Conservation (phyloP, 768 basidiomycete species). For the Cystofilobasidium ferigula region DNA sequence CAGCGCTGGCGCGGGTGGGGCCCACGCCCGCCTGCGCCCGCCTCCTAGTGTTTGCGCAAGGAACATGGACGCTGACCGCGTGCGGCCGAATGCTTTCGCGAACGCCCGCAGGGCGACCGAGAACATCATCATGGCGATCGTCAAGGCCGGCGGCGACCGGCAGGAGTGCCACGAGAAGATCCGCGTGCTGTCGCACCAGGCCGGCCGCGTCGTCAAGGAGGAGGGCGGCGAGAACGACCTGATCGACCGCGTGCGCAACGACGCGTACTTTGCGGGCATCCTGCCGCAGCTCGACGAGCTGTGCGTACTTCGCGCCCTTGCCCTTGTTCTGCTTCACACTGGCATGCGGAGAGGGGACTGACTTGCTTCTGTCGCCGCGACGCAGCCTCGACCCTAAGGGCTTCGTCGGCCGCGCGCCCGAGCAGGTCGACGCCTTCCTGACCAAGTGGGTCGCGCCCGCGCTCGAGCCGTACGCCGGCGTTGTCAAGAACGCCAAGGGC, state of each 20-base stretch:
- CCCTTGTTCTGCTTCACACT: background rate
- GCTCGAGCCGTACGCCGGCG: slow-evolving; percentile 43
- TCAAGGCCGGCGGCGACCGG: slow-evolving; percentile 77
- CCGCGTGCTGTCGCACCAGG: slow-evolving; percentile 86
- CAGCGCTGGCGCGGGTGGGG: too few relatives aligned
- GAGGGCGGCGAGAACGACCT: slow-evolving; percentile 91
- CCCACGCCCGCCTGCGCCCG: too few relatives aligned
- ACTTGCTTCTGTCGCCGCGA: background rate
- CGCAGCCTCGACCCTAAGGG: slow-evolving; percentile 59
- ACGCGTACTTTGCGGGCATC: slow-evolving; percentile 84
- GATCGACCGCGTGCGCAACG: slow-evolving; percentile 68
- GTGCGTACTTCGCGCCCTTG: slow-evolving; percentile 6
- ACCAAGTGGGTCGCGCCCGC: slow-evolving; percentile 80
- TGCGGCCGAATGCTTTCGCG: too few relatives aligned
- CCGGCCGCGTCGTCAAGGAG: slow-evolving; percentile 84
- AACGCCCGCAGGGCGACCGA: slow-evolving; percentile 56
- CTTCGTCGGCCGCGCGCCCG: slow-evolving; percentile 86
- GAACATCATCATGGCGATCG: slow-evolving; percentile 98
- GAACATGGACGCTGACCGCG: too few relatives aligned
- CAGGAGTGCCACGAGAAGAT: slow-evolving; percentile 97
- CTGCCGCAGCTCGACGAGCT: slow-evolving; percentile 63
- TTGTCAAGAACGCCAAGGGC: slow-evolving; percentile 37
- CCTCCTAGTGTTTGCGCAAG: too few relatives aligned
- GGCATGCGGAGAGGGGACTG: background rate
- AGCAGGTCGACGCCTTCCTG: slow-evolving; percentile 85